Percentiles rank a stretch among this genome's conserved stretches.
Conservation (phyloP, 306 rosid species). For the Glycine soja region DNA sequence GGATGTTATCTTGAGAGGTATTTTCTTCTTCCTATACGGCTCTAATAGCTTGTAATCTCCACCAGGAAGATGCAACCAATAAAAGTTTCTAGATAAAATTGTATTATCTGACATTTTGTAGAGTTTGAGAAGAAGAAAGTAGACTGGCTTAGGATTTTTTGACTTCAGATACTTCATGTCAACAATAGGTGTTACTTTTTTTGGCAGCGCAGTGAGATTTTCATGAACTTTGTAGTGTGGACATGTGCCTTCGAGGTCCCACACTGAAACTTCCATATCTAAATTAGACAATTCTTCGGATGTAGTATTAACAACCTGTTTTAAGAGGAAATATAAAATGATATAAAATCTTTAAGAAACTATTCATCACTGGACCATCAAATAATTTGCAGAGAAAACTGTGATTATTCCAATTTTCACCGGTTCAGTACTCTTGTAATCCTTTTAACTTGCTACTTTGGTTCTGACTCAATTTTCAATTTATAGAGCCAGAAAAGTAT, state of each 20-base stretch:
- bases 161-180: conserved; percentile 88
- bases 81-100: conserved; percentile 83
- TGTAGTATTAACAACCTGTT: conserved; percentile 88
- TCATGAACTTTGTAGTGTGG: conserved; percentile 68
- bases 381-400: conserved; percentile 13
- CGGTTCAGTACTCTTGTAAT: conserved; percentile 14
- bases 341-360: conserved; percentile 41
- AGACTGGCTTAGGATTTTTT: conserved; percentile 76
- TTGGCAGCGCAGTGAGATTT: conserved; percentile 47
- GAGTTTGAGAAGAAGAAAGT: conserved; percentile 93
- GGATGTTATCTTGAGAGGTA: conserved; percentile 82
- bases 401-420: conserved; percentile 6
- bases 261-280: conserved; percentile 83
- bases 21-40: conserved; percentile 70
- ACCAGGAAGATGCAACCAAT: conserved; percentile 85
- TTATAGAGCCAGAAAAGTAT: neutral
- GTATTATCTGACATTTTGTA: conserved; percentile 60
- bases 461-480: conserved; percentile 33
- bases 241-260: conserved; percentile 92
- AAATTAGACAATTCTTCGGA: conserved; percentile 71
- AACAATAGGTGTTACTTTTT: conserved; percentile 54
- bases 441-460: conserved; percentile 16
- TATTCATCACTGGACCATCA: conserved; percentile 10
- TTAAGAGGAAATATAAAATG: conserved; percentile 42
- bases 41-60: conserved; percentile 87